Evolutionary conservation across 1,284 basidiomycete species (phyloP), one percentile per base, ranked within the genome.

Genomic region (Cystobasidium pallidum): DNA sequence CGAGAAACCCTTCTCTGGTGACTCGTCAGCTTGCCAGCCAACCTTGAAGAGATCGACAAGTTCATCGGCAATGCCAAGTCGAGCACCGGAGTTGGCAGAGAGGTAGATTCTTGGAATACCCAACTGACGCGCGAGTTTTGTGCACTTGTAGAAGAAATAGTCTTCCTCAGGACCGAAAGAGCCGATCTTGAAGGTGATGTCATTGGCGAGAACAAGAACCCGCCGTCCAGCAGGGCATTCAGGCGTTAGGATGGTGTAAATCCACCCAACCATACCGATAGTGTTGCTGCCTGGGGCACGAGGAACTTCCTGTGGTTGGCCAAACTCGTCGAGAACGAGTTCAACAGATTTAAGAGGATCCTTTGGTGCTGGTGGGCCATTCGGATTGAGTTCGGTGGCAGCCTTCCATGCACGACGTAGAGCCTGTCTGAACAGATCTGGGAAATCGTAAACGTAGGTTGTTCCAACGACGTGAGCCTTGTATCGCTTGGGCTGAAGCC

Each of bases 401-500:
- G 88, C 88, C 76, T 86, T 84, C 95, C 95, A 99, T 75, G 92
- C 86, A 79, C 94, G 92, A 80, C 94, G 91, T 74, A 98, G 84
- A 7, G 95, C 93, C 84, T 99, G 98, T 63, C 93, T 89, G 85
- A 99, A 97, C 73, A 99, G 87, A 79, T 97, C 95, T 59, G 96
- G 94, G 88, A 99, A 98, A 84, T 99, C 96, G 83, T 99, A 83
- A 51, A 91, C 94, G 80, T 99, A 99, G 61, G 95, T 99, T 36
- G 96, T 99, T 74, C 96, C 95, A 76, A 97, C 89, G 71, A 96
- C 88, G 82, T 99, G 96, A n/a, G 96, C 96, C 80, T 98, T 94
- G 84, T 97, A 98, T 78, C 96, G 93, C 81, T 96, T 94, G 70
- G 95, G 94, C 82, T 99, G 96, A 66, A 99, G 85, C n/a, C 94